phyloP scores from a whole-genome alignment of 2,329 filamentous ascomycete genomes.

The Coniochaeta prunicola region DNA sequence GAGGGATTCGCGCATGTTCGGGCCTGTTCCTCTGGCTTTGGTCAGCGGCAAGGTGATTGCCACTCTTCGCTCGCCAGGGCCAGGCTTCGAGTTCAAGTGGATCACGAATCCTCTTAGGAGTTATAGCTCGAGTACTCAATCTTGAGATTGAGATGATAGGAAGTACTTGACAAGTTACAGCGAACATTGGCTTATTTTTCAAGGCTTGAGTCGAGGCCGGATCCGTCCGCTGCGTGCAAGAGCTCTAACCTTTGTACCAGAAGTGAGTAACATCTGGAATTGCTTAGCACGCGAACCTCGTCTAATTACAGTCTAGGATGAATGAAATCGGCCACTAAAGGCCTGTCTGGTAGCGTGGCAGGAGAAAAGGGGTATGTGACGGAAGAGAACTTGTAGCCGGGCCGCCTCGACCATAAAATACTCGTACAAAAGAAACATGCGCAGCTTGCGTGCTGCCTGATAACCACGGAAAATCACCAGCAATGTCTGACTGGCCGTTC shows the following conservation, averaged over 20 bases:
- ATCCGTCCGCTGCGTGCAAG: background rate
- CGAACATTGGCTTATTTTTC: background rate
- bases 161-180: background rate
- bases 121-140: background rate
- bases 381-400: background rate
- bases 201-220: background rate
- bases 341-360: background rate
- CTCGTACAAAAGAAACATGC: background rate
- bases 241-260: background rate
- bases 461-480: background rate
- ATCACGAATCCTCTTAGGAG: slow-evolving; percentile 30
- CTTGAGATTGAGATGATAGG: background rate
- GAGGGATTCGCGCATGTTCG: slow-evolving; percentile 79
- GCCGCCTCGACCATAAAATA: background rate
- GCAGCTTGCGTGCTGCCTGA: background rate
- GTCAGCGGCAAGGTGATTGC: slow-evolving; percentile 76
- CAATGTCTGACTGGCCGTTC: background rate
- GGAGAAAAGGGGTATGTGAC: background rate
- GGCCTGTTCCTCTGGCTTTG: slow-evolving; percentile 77
- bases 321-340: background rate
- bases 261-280: background rate
- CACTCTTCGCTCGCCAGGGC: slow-evolving; percentile 31
- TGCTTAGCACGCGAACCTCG: background rate
- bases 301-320: background rate
- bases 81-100: slow-evolving; percentile 43